phyloP scores from a whole-genome alignment of 768 basidiomycete species.

The Asterophora lycoperdoides region DNA sequence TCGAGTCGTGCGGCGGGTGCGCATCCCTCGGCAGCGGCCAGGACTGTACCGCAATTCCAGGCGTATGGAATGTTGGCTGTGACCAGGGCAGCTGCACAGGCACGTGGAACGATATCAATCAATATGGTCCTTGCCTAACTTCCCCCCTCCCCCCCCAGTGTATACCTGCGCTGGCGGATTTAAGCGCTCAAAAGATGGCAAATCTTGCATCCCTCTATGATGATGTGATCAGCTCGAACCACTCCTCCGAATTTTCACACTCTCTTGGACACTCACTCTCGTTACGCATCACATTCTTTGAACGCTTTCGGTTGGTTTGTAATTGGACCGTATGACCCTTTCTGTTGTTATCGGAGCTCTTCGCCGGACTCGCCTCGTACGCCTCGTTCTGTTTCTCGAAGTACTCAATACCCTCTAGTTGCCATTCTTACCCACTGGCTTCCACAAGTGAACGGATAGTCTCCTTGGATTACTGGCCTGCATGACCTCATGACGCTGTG shows the following conservation, averaged over 20 bases:
- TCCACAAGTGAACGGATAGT: too few species aligned
- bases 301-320: neutral
- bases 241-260: too few species aligned
- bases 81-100: constrained; percentile 48
- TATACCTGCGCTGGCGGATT: constrained; percentile 49
- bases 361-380: neutral
- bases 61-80: constrained; percentile 71
- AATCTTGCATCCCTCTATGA: constrained; percentile 38
- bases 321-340: neutral
- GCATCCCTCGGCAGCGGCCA: constrained; percentile 54
- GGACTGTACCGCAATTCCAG: constrained; percentile 66
- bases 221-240: neutral
- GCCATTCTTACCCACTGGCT: too few species aligned
- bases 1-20: constrained; percentile 78
- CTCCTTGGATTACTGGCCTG: too few species aligned
- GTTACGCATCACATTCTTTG: constrained; percentile 4
- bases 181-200: constrained; percentile 37
- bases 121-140: neutral
- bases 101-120: constrained; percentile 26
- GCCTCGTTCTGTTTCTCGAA: too few species aligned
- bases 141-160: constrained; percentile 27
- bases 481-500: too few species aligned
- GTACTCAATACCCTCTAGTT: too few species aligned
- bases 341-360: neutral
- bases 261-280: neutral